Evolutionary conservation across 176 grass and related monocot species (phyloP), one percentile per base, ranked within the genome.

Genomic region (Themeda triandra): DNA sequence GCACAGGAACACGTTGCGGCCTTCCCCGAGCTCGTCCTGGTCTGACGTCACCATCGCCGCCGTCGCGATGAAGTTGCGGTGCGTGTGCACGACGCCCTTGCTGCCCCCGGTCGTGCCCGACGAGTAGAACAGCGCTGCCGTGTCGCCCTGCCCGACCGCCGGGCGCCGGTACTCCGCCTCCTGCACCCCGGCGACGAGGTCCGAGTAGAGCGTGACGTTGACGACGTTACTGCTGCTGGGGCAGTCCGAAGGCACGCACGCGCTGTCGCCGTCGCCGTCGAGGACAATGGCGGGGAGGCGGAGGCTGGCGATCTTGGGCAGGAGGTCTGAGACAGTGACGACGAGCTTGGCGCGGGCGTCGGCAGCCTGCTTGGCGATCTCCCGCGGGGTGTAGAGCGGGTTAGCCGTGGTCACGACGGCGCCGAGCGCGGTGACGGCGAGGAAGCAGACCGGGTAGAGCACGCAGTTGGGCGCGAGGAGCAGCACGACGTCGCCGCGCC

Each of bases 81-180:
- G 96, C 14, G 92, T 98, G 19, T 95, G 82, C 36, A 98, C 54
- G n/a, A 95, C 96, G 31, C 96, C 96, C 86, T 98, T 98, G 93
- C 96, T 98, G 8, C 21, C 83, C 75, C 96, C 96, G 53, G 91
- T 98, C 10, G 96, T 98, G 60, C 96, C 96, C 6, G 96, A 98
- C 3, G 96, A 98, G 89, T 98, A 98, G 9, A 98, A 86, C 27
- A 98, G 80, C n/a, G 77, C 89, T 4, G 96, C 96, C 6, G 84
- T 88, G 84, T 98, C 96, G 69, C 32, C 36, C 66, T 98, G 96
- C 70, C 49, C 67, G 25, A 88, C 65, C 27, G 82, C 33, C 12
- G 85, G 87, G 23, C 83, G 91, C 27, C 83, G 73, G 74, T 92
- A 92, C 18, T 85, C 69, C 0, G 85, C 4, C 45, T 90, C 85